Conservation (phyloP, 2,329 filamentous ascomycete species). For the Drechslerella stenobrocha region DNA sequence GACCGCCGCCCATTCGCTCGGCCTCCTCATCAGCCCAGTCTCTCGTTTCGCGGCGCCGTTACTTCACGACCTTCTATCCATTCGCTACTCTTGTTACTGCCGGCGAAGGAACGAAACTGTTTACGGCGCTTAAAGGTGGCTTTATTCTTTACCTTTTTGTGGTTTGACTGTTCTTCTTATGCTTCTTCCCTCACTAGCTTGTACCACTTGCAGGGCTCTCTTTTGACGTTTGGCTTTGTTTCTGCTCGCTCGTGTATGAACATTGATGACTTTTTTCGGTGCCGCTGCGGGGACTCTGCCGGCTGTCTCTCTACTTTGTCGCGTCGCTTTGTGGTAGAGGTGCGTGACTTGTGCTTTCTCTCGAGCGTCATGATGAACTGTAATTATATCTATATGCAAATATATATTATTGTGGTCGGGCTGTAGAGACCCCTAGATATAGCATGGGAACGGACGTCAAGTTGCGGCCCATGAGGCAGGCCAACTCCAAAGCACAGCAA, state of each 20-base stretch:
- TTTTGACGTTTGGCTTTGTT: neutral
- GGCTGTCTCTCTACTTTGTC: neutral
- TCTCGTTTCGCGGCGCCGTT: slow-evolving; percentile 1
- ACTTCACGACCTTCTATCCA: slow-evolving; percentile 4
- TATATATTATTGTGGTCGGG: too few relatives aligned
- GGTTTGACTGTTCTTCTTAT: neutral
- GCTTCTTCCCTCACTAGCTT: too few relatives aligned
- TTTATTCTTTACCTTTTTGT: slow-evolving; percentile 5
- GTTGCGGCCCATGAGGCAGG: too few relatives aligned
- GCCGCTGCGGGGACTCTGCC: too few relatives aligned
- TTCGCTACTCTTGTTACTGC: slow-evolving; percentile 26
- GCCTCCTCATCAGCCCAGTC: slow-evolving; percentile 6
- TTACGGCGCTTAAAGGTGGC: slow-evolving; percentile 47
- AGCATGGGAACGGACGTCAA: too few relatives aligned
- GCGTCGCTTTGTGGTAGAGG: neutral
- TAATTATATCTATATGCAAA: too few relatives aligned
- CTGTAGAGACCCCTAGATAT: too few relatives aligned
- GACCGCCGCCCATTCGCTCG: slow-evolving; percentile 7
- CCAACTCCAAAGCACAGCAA: neutral
- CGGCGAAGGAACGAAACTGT: slow-evolving; percentile 38
- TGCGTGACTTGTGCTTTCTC: too few relatives aligned
- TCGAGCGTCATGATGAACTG: too few relatives aligned
- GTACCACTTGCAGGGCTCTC: neutral
- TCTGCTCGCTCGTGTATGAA: too few relatives aligned
- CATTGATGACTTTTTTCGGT: too few relatives aligned